Evolutionary conservation across 208 protist species (phyloP).

Genomic region (Crithidia thermophila): DNA sequence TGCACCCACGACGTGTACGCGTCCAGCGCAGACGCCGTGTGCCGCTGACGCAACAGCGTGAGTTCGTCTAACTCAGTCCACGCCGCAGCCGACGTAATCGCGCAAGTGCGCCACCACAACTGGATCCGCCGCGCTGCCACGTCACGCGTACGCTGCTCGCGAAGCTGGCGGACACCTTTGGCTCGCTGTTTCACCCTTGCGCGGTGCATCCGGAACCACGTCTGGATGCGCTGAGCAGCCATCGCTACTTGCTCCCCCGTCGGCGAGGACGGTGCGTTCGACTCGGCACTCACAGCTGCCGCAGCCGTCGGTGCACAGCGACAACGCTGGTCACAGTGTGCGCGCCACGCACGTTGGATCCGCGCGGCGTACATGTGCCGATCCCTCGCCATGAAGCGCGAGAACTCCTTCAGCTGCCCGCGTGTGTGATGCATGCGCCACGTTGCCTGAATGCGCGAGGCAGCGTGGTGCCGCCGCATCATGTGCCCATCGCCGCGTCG

Average conservation of each 20-base stretch:
- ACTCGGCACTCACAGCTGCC: too few species aligned
- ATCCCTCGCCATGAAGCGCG: constrained; percentile 50
- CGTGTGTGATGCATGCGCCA: constrained; percentile 54
- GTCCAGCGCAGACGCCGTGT: constrained; percentile 43
- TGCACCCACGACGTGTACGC: constrained; percentile 66
- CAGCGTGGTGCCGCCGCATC: constrained; percentile 37
- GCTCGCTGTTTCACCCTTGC: constrained; percentile 14
- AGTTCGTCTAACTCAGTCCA: constrained; percentile 21
- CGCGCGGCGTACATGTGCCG: constrained; percentile 53
- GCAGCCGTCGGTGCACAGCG: too few species aligned
- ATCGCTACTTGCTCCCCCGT: constrained; percentile 8
- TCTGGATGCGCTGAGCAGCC: constrained; percentile 46
- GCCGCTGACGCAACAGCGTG: background rate
- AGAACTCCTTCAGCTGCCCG: constrained; percentile 19
- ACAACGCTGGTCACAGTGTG: too few species aligned
- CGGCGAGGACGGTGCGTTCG: constrained; percentile 11
- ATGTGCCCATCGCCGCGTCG: background rate
- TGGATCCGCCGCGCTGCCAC: constrained; percentile 49
- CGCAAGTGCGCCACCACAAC: constrained; percentile 45
- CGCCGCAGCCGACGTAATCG: constrained; percentile 36
- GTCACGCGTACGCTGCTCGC: constrained; percentile 13
- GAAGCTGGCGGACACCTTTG: background rate
- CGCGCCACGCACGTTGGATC: constrained; percentile 61
- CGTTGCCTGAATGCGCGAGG: constrained; percentile 59
- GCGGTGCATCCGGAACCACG: constrained; percentile 67